Conservation (phyloP, 805 yeast species). For the Saccharomyces cerevisiae region DNA sequence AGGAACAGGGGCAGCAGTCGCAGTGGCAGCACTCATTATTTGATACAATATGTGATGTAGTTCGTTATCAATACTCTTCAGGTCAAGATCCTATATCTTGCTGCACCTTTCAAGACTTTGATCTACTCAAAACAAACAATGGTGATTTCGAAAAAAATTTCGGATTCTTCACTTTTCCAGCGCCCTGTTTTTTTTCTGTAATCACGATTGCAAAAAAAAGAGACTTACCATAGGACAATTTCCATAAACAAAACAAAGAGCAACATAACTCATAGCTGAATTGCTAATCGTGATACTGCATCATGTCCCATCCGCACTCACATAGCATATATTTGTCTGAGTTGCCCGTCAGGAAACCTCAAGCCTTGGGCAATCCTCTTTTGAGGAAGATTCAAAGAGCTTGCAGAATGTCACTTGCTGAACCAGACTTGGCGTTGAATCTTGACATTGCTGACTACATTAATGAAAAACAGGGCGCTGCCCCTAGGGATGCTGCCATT, state of each 20-base stretch:
- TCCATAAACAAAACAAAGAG: not conserved
- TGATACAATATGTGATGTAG: no score
- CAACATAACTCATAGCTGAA: not conserved
- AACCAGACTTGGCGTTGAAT: slow-evolving; percentile 80
- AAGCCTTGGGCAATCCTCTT: slow-evolving; percentile 24
- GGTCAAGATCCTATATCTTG: not conserved
- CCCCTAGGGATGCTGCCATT: slow-evolving; percentile 86
- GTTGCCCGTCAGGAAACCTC: slow-evolving; percentile 21
- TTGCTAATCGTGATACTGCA: not conserved
- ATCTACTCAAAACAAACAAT: not conserved
- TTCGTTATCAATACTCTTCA: not conserved
- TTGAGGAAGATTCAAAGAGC: slow-evolving; percentile 54
- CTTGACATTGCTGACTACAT: slow-evolving; percentile 86
- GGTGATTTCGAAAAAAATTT: not conserved
- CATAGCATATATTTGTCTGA: slow-evolving; percentile 21
- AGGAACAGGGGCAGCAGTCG: slow-evolving; percentile 5
- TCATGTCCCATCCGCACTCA: not conserved
- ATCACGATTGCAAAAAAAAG: not conserved
- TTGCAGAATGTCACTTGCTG: slow-evolving; percentile 65
- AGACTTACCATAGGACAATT: not conserved
- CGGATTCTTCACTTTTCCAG: not conserved
- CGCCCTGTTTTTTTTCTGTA: not conserved
- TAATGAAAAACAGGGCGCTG: slow-evolving; percentile 82
- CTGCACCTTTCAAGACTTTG: not conserved
- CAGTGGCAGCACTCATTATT: slow-evolving; percentile 2